Evolutionary conservation across 163 green algal species (phyloP).

Genomic region (Scenedesmus sp.): DNA sequence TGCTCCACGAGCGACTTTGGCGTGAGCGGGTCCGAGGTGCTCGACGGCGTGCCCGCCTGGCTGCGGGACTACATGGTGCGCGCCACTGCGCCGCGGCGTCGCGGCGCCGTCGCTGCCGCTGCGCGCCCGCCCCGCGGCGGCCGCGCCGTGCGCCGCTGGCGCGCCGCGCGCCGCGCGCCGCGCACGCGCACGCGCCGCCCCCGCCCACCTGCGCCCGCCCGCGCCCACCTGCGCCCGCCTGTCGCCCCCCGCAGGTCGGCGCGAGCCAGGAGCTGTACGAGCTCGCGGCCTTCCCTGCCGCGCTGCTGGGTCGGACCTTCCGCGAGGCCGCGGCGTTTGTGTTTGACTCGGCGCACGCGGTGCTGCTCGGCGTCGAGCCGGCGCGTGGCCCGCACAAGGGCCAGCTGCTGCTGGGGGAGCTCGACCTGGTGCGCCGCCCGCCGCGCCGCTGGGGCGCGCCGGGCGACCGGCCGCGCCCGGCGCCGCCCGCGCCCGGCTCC

Average conservation of each 20-base stretch:
- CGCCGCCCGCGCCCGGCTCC: no score
- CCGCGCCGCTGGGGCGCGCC: no score
- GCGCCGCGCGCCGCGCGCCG: no score
- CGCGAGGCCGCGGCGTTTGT: constrained; percentile 18
- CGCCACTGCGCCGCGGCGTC: no score
- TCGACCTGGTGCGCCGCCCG: constrained; percentile 13
- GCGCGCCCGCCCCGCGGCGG: no score
- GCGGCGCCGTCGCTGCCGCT: no score
- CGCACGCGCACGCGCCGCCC: no score
- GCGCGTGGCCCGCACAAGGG: background rate
- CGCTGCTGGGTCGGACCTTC: constrained; percentile 8
- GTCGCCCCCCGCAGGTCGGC: background rate
- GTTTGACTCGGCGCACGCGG: constrained; percentile 19
- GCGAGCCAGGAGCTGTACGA: constrained; percentile 41
- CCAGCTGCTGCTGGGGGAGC: background rate
- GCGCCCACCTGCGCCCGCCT: background rate
- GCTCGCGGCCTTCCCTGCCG: background rate
- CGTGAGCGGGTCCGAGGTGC: background rate
- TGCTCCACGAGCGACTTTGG: constrained; percentile 6
- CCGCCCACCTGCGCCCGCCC: no score
- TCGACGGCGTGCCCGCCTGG: background rate
- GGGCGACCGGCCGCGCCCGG: no score
- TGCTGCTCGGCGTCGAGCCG: constrained; percentile 20
- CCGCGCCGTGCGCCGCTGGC: no score
- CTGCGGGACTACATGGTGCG: background rate